Conservation (phyloP, 768 basidiomycete species). For the Amanita pseudoporphyria region DNA sequence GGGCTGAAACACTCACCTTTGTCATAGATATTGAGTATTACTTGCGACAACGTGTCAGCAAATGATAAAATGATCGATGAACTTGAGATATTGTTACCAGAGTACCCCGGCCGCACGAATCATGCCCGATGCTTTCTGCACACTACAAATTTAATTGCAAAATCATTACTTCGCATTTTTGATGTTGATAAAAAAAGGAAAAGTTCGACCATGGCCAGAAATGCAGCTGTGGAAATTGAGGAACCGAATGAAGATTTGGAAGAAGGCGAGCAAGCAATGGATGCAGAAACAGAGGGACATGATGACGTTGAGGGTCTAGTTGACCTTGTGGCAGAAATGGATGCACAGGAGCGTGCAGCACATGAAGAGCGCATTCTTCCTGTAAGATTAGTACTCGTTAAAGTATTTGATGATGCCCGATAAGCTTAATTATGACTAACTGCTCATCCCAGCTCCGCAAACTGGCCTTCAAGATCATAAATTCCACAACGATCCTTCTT, state of each 20-base stretch:
- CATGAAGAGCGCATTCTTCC: not conserved
- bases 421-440: not conserved
- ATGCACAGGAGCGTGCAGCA: not conserved
- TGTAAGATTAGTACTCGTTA: conserved; percentile 1
- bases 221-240: conserved; percentile 10
- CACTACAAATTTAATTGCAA: conserved; percentile 6
- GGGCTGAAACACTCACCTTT: not conserved
- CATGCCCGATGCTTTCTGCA: conserved; percentile 24
- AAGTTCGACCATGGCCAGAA: not conserved
- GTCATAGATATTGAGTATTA: not conserved
- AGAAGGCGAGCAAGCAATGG: not conserved
- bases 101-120: conserved; percentile 16
- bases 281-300: not conserved
- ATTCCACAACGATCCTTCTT: too few relatives aligned
- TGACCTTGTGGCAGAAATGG: not conserved
- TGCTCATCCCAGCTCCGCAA: too few relatives aligned
- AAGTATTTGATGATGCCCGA: not conserved
- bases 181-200: conserved; percentile 4
- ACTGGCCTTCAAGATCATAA: too few relatives aligned
- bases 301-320: not conserved
- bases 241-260: too few relatives aligned
- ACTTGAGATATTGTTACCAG: conserved; percentile 11
- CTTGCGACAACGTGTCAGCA: not conserved
- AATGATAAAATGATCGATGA: conserved; percentile 27
- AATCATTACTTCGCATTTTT: conserved; percentile 7